phyloP scores from a whole-genome alignment of 306 rosid genomes.

The Quercus dentata region DNA sequence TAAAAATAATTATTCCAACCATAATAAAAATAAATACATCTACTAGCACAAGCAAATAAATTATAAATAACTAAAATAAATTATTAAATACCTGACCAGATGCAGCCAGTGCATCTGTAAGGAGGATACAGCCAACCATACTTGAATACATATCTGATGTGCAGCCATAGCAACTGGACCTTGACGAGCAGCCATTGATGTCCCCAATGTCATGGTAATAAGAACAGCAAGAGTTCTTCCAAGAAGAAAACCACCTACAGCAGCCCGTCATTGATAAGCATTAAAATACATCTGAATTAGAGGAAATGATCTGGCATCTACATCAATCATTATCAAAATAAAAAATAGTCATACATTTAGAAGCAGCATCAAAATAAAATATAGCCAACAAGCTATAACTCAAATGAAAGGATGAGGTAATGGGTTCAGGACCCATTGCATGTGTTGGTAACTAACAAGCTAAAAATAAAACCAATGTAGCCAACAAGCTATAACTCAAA shows the following conservation, averaged over 20 bases:
- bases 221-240: slow-evolving; percentile 94
- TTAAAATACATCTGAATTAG: slow-evolving; percentile 13
- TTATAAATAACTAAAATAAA: background rate
- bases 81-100: slow-evolving; percentile 71
- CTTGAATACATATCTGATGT: slow-evolving; percentile 97
- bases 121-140: slow-evolving; percentile 98
- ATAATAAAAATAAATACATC: no score
- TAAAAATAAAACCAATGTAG: background rate
- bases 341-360: background rate
- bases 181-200: slow-evolving; percentile 94
- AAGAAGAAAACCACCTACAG: slow-evolving; percentile 84
- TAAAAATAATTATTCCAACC: background rate
- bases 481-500: no score
- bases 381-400: no score
- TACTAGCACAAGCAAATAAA: no score
- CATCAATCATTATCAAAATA: background rate
- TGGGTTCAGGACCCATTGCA: no score
- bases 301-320: slow-evolving; percentile 10
- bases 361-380: background rate
- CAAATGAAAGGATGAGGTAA: no score
- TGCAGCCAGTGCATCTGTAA: slow-evolving; percentile 81
- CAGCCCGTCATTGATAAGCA: slow-evolving; percentile 22
- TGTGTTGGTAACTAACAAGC: no score
- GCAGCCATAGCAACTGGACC: slow-evolving; percentile 99
- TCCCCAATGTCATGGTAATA: slow-evolving; percentile 80